Percentiles rank a stretch among this genome's conserved stretches.
Evolutionary conservation across 805 yeast species (phyloP).

Genomic region (Blastobotrys chiropterorum): DNA sequence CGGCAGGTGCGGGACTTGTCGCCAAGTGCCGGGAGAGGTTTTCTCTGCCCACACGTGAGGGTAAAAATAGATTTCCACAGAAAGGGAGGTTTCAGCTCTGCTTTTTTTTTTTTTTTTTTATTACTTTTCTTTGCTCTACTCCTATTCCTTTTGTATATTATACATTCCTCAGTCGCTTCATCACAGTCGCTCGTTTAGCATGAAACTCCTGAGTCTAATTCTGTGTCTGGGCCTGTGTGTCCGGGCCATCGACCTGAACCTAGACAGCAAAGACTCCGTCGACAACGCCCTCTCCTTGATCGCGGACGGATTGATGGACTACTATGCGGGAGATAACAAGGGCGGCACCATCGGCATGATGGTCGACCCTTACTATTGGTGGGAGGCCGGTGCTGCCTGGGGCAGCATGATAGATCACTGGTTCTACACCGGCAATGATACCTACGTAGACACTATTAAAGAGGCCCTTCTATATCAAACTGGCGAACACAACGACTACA

Average conservation of each 20-base stretch:
- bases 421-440: slow-evolving; percentile 60
- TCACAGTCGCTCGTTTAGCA: too few species aligned
- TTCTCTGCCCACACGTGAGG: too few species aligned
- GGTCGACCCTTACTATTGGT: slow-evolving; percentile 90
- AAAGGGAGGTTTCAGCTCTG: too few species aligned
- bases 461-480: slow-evolving; percentile 66
- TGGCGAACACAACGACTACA: slow-evolving; percentile 67
- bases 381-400: slow-evolving; percentile 98
- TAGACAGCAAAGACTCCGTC: slow-evolving; percentile 40
- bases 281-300: slow-evolving; percentile 46
- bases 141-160: too few species aligned
- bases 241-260: slow-evolving; percentile 31
- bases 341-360: slow-evolving; percentile 90
- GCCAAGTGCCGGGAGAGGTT: too few species aligned
- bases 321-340: slow-evolving; percentile 53
- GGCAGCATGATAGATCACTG: slow-evolving; percentile 79
- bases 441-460: slow-evolving; percentile 53
- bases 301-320: slow-evolving; percentile 58
- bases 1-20: too few species aligned
- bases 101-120: too few species aligned
- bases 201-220: too few species aligned
- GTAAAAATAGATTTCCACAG: too few species aligned
- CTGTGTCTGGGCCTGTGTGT: too few species aligned
- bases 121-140: too few species aligned
- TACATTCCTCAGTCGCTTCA: too few species aligned